Base-by-base conservation (phyloP, 257 asterid species). In the Nyctanthes arbortristis region DNA sequence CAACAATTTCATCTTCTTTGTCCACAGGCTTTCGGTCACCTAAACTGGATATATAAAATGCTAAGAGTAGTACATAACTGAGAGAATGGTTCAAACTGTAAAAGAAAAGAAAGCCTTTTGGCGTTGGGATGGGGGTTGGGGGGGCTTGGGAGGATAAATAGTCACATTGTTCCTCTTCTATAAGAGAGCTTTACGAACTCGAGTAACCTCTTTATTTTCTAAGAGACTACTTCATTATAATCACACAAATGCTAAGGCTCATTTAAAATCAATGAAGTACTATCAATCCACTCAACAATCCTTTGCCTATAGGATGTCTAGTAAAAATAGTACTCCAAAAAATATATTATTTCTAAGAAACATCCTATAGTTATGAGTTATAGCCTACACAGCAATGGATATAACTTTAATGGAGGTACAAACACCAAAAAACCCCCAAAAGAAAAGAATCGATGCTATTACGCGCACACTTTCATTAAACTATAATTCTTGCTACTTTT, bases 1-100 rank as follows among this genome's bases (percentile, higher is more conserved):
- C 97, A 47, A 90, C 74, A 71, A 93, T 84, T 80, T 90, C 93
- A 32, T 93, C 98, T 69, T 90, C 97, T 73, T 63, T 72, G 30
- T 43, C 82, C 59, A 93, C 95, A 45, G 98, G 97, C 83, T 90
- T 88, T 65, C 97, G 80, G 78, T 93, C 98, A 73, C 98, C 96
- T 78, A 93, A 75, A 79, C 98, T 93, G 90, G 73, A 74, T 63
- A 76, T 61, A 64, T 39, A 58, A 69, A 67, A 72, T 67, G 28
- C 29, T 25, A 70, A 63, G 61, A 73, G 40, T 75, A 59, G 36
- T 55, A 69, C 61, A 29, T 47, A 54, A 63, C 54, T 24, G 67
- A 62, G 24, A 33, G 47, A 57, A 65, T 30, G 39, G 24, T 30
- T 36, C 12, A 43, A 27, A 56, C 22, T 47, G 55, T 5, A 54